Evolutionary conservation across 768 basidiomycete species (phyloP).

Genomic region (Tylopilus rubrobrunneus): DNA sequence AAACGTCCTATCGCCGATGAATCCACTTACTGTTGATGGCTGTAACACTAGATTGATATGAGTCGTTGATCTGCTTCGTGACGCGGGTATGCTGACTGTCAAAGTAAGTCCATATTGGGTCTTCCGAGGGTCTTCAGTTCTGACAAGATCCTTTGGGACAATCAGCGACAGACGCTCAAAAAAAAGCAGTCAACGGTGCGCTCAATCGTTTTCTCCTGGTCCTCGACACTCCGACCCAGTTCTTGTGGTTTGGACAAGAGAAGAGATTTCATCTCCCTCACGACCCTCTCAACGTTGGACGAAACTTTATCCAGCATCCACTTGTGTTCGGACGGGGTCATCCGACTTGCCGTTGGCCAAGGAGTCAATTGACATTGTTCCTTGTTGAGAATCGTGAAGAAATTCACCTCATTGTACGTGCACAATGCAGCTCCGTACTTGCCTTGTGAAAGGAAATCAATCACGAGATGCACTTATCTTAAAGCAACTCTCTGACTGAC

Average conservation of each 20-base stretch:
- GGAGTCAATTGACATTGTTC: conserved; percentile 69
- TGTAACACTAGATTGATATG: conserved; percentile 50
- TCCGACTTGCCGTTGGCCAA: conserved; percentile 53
- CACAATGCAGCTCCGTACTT: conserved; percentile 91
- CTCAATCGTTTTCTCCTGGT: conserved; percentile 98
- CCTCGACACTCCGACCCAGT: conserved; percentile 74
- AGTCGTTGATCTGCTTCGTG: conserved; percentile 66
- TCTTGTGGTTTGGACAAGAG: conserved; percentile 81
- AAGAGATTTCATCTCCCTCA: conserved; percentile 82
- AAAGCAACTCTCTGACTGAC: conserved; percentile 40
- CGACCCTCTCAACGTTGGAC: conserved; percentile 90
- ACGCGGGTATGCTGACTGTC: conserved; percentile 91
- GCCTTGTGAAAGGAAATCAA: conserved; percentile 48
- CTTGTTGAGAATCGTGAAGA: conserved; percentile 84
- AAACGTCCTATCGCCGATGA: conserved; percentile 1
- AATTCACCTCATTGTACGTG: conserved; percentile 98
- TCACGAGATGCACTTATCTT: neutral
- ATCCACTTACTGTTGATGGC: conserved; percentile 43
- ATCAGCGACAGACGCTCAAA: conserved; percentile 5
- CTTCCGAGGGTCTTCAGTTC: conserved; percentile 84
- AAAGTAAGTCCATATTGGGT: conserved; percentile 94
- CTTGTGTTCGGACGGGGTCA: conserved; percentile 70
- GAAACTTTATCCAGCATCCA: conserved; percentile 96
- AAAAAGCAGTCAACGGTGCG: conserved; percentile 36
- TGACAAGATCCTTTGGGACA: conserved; percentile 63